Conservation (phyloP, 1,284 basidiomycete genomes). For the Ganoderma meredithae region DNA sequence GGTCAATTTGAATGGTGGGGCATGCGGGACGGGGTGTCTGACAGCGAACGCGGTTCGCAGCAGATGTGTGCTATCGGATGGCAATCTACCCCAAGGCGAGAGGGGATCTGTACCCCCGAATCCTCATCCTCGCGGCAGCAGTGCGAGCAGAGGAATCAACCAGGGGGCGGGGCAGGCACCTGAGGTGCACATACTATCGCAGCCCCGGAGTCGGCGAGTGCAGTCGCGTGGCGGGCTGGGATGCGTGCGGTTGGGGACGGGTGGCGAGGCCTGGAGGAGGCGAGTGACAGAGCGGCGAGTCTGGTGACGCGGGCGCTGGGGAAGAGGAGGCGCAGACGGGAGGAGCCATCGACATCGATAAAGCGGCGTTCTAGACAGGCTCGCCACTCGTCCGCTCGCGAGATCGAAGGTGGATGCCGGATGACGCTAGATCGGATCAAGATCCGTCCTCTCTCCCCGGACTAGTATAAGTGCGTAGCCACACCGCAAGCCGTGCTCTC, state of each 20-base stretch:
- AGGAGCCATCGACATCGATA: conserved; percentile 33
- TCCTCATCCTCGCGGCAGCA: conserved; percentile 29
- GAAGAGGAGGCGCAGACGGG: not conserved
- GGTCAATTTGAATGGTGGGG: conserved; percentile 13
- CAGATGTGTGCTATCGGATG: conserved; percentile 33
- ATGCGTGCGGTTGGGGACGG: not conserved
- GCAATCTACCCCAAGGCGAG: conserved; percentile 32
- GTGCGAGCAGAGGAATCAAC: conserved; percentile 11
- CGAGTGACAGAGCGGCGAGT: conserved; percentile 1
- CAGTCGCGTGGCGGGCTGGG: not conserved
- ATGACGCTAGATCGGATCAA: conserved; percentile 64
- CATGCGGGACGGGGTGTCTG: conserved; percentile 19
- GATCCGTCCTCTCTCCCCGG: conserved; percentile 70
- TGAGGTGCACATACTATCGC: not conserved
- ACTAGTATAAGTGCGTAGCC: conserved; percentile 57
- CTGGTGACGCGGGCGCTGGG: conserved; percentile 1
- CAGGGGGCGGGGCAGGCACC: conserved; percentile 15
- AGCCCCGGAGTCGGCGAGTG: not conserved
- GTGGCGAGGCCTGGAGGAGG: not conserved
- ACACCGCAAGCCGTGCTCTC: conserved; percentile 38
- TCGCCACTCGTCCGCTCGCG: conserved; percentile 22
- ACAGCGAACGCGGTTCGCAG: conserved; percentile 23
- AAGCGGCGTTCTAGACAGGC: conserved; percentile 31
- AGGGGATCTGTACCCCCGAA: conserved; percentile 34
- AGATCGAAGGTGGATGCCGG: conserved; percentile 41